These are phyloP conservation scores for Globisporangium cystogenes DNA, from an alignment of 352 stramenopile species.

Conservation along the genomic window DNA sequence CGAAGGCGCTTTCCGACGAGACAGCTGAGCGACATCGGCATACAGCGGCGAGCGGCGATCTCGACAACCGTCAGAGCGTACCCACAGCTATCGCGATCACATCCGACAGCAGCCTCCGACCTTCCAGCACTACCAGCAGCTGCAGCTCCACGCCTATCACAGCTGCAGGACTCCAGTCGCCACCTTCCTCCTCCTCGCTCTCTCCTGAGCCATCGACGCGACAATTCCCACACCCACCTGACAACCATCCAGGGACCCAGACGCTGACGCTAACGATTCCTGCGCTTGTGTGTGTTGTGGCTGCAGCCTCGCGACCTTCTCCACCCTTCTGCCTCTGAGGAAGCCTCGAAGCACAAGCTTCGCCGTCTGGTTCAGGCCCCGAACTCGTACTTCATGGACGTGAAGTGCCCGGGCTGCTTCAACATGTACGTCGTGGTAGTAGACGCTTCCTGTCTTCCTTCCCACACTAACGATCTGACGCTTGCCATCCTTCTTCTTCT, in stretches of 20 bases:
- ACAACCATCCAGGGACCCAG: too few relatives aligned
- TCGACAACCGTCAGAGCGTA: too few relatives aligned
- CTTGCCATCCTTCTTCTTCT: too few relatives aligned
- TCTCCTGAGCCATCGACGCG: background rate
- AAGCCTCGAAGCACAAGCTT: constrained; percentile 99
- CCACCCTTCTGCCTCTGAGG: constrained; percentile 92
- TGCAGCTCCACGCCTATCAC: too few relatives aligned
- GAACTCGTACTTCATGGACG: constrained; percentile 99
- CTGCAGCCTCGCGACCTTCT: constrained; percentile 93
- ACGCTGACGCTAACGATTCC: constrained; percentile 12
- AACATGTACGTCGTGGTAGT: constrained; percentile 97
- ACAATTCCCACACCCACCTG: too few relatives aligned
- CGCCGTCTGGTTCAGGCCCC: constrained; percentile 99
- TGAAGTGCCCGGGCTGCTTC: constrained; percentile 99
- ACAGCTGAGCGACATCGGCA: background rate
- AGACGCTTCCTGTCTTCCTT: too few relatives aligned
- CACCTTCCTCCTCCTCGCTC: background rate
- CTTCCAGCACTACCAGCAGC: background rate
- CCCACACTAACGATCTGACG: too few relatives aligned
- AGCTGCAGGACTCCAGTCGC: too few relatives aligned
- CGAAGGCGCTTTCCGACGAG: background rate
- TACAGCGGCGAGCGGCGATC: background rate
- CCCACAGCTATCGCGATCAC: background rate
- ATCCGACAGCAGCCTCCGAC: background rate
- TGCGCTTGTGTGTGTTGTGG: constrained; percentile 7